Conservation (phyloP, 129 eudicot species). For the carrot (Daucus carota) region DNA sequence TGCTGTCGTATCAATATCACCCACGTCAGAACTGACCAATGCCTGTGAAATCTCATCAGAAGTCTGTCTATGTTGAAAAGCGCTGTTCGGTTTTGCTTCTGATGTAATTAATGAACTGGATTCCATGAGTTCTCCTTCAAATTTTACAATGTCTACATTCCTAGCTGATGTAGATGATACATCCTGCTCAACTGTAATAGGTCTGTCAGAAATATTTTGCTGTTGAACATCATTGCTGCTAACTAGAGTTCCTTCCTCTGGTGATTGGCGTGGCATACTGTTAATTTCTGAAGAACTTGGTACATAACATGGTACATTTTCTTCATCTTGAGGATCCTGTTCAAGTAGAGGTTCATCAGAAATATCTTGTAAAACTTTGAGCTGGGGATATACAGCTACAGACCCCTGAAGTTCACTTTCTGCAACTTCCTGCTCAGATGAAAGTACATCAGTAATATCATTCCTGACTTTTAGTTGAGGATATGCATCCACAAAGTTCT, state of each 20-base stretch:
- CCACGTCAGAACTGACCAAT: conserved; percentile 18
- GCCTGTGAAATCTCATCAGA: conserved; percentile 10
- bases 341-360: neutral
- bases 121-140: conserved; percentile 17
- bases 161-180: neutral
- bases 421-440: conserved; percentile 17
- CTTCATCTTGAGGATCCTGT: conserved; percentile 20
- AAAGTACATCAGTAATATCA: conserved; percentile 29
- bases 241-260: neutral
- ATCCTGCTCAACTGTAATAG: conserved; percentile 4
- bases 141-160: conserved; percentile 11
- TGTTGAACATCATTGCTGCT: neutral
- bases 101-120: conserved; percentile 14
- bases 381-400: conserved; percentile 1
- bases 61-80: conserved; percentile 7
- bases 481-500: conserved; percentile 3
- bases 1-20: conserved; percentile 66
- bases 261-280: neutral
- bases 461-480: conserved; percentile 21
- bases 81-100: conserved; percentile 27
- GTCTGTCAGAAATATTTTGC: conserved; percentile 1
- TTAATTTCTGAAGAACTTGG: conserved; percentile 12
- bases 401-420: neutral
- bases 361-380: conserved; percentile 5
- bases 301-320: conserved; percentile 10